A percentile compares a stretch with the other conserved stretches of the same genome.
Conservation (phyloP, 306 rosid species). For the Oemleria cerasiformis region DNA sequence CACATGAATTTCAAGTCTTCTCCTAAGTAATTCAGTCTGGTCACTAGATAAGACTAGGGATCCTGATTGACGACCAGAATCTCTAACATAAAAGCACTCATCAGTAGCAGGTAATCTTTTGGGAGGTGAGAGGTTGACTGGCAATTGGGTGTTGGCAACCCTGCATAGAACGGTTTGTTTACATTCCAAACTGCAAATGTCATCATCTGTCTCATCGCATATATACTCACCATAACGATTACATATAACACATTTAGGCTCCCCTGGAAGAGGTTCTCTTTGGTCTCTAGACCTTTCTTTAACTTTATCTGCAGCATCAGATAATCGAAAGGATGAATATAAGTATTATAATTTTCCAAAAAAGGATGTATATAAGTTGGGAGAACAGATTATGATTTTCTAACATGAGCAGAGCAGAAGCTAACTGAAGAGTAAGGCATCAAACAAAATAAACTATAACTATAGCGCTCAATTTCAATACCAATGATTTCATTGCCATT, state of each 20-base stretch:
- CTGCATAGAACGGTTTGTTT: constrained; percentile 50
- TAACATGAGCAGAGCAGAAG: background rate
- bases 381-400: constrained; percentile 9
- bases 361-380: background rate
- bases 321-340: constrained; percentile 9
- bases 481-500: background rate
- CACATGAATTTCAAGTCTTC: constrained; percentile 58
- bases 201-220: constrained; percentile 78
- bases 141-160: constrained; percentile 24
- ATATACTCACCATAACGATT: constrained; percentile 84
- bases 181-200: constrained; percentile 84
- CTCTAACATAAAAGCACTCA: constrained; percentile 77
- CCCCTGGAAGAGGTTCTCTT: constrained; percentile 67
- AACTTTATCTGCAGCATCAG: constrained; percentile 39
- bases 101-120: constrained; percentile 51
- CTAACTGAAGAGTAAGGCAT: too few relatives aligned
- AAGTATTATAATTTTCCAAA: background rate
- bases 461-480: background rate
- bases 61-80: constrained; percentile 27
- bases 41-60: constrained; percentile 30
- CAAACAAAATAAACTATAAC: background rate
- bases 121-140: constrained; percentile 27
- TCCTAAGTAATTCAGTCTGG: constrained; percentile 52
- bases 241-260: constrained; percentile 69
- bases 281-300: constrained; percentile 59